Conservation (phyloP, 257 asterid genomes). For the Ilex aquifolium region DNA sequence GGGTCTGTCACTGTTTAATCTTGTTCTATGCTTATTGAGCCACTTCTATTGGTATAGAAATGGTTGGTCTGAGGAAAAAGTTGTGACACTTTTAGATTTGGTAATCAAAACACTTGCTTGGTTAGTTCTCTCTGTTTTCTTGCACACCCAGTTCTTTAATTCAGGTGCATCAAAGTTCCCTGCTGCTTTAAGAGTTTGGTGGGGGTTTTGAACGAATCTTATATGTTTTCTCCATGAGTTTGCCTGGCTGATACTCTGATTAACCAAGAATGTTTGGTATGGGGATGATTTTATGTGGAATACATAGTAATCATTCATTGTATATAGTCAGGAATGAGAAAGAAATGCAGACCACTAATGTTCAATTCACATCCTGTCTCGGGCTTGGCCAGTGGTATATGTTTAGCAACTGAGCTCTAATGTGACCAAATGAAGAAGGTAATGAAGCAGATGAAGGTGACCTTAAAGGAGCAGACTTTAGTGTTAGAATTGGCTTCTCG, state of each 20-base stretch:
- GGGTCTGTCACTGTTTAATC: too few species aligned
- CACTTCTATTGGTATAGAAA: too few species aligned
- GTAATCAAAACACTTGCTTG: too few species aligned
- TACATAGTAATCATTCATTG: constrained; percentile 9
- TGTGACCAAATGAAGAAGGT: constrained; percentile 10
- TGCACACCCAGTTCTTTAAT: too few species aligned
- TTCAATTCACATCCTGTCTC: constrained; percentile 6
- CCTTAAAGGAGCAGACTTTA: constrained; percentile 1
- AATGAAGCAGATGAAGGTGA: constrained; percentile 8
- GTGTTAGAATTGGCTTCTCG: constrained; percentile 14
- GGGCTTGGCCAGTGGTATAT: constrained; percentile 13
- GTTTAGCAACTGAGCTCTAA: constrained; percentile 8
- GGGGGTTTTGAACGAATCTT: constrained; percentile 1
- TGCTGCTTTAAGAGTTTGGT: too few species aligned
- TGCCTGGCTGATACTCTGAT: neutral
- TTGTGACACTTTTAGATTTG: too few species aligned
- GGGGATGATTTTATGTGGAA: constrained; percentile 1
- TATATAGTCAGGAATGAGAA: constrained; percentile 27
- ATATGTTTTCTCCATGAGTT: neutral
- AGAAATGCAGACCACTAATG: too few species aligned
- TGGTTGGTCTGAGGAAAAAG: too few species aligned
- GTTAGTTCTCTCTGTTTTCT: too few species aligned
- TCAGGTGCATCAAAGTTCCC: too few species aligned
- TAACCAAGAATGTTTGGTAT: neutral
- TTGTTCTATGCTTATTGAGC: too few species aligned